Evolutionary conservation across 1,284 basidiomycete species (phyloP).

Genomic region (Cystobasidium pallidum): DNA sequence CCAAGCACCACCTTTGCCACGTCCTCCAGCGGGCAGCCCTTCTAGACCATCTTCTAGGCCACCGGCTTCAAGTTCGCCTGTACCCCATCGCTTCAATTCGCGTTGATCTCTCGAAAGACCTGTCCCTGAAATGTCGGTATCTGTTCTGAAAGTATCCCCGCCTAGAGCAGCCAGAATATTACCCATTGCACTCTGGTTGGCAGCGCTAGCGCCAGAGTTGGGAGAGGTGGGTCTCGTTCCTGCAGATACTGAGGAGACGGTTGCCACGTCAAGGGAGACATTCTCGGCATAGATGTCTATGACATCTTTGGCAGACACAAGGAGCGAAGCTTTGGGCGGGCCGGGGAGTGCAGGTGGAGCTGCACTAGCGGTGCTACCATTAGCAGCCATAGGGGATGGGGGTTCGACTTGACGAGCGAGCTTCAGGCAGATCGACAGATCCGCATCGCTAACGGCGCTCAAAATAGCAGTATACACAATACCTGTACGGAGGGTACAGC

Average conservation of each 20-base stretch:
- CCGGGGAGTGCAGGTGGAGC: neutral
- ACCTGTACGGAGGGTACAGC: conserved; percentile 20
- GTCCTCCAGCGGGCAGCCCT: neutral
- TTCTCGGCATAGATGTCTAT: conserved; percentile 39
- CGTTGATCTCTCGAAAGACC: conserved; percentile 65
- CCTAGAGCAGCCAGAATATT: conserved; percentile 21
- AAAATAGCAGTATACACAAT: conserved; percentile 32
- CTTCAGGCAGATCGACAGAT: conserved; percentile 19
- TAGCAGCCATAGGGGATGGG: neutral
- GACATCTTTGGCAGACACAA: conserved; percentile 32
- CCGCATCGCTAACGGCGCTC: conserved; percentile 27
- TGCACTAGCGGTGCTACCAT: neutral
- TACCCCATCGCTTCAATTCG: conserved; percentile 80
- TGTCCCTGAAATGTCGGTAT: conserved; percentile 76
- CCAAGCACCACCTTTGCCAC: conserved; percentile 64
- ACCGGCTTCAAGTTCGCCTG: conserved; percentile 64
- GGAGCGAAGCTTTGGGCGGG: conserved; percentile 21
- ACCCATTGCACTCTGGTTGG: conserved; percentile 6
- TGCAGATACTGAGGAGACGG: neutral
- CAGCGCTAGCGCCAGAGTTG: conserved; percentile 5
- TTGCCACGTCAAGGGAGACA: conserved; percentile 11
- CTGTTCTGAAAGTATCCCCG: conserved; percentile 74
- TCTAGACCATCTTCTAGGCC: conserved; percentile 66
- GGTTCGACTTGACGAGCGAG: conserved; percentile 32
- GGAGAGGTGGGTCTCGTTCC: conserved; percentile 15